Conservation (phyloP, 441 rosid species). For the Adansonia grandidieri region DNA sequence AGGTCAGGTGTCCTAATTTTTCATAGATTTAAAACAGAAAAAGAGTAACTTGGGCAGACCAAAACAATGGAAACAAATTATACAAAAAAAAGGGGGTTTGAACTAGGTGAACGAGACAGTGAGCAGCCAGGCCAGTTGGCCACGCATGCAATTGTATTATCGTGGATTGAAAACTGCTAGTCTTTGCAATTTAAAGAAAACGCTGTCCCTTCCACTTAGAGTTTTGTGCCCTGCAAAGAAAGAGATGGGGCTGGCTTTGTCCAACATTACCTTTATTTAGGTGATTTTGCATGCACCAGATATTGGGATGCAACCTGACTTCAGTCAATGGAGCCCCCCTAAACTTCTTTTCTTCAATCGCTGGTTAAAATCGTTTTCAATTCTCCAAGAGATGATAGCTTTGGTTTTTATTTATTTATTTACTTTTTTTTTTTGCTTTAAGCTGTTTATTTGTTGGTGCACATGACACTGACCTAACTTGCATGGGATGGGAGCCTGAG, state of each 20-base stretch:
- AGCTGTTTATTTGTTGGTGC: not conserved
- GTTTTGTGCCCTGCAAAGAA: not conserved
- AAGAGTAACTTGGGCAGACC: not conserved
- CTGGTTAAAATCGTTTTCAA: not conserved
- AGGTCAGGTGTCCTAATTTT: not conserved
- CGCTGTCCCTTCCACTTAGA: not conserved
- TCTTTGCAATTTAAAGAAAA: not conserved
- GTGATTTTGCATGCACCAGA: not conserved
- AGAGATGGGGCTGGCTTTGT: not conserved
- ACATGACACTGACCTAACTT: not conserved
- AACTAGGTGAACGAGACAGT: not conserved
- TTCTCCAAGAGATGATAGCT: too few species aligned
- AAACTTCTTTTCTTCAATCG: not conserved
- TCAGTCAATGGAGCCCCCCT: not conserved
- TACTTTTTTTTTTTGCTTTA: not conserved
- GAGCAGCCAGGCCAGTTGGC: not conserved
- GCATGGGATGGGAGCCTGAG: not conserved
- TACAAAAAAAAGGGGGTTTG: not conserved
- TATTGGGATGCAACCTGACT: slow-evolving; percentile 8
- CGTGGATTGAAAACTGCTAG: not conserved
- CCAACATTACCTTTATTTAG: not conserved
- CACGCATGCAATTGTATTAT: not conserved
- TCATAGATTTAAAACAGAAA: not conserved
- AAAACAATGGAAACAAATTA: not conserved
- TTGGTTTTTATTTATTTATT: not conserved